Conservation (phyloP, 192 early-diverging fungal species). For the Gaertneriomyces semiglobifer region DNA sequence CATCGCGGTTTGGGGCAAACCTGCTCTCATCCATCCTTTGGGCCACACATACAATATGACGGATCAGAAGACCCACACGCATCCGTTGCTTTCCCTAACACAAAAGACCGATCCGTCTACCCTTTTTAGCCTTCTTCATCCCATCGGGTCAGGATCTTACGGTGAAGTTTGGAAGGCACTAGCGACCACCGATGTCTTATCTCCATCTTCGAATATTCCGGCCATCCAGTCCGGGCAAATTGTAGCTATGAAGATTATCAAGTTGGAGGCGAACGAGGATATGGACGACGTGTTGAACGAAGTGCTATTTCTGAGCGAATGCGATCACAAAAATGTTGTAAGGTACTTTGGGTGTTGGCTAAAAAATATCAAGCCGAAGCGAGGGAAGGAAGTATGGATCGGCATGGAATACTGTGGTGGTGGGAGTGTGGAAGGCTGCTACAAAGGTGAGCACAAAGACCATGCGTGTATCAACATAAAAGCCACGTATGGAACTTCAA, state of each 20-base stretch:
- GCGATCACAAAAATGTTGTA: conserved; percentile 52
- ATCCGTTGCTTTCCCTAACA: too few relatives aligned
- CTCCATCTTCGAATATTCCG: too few relatives aligned
- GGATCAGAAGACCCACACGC: too few relatives aligned
- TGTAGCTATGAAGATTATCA: conserved; percentile 57
- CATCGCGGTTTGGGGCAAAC: too few relatives aligned
- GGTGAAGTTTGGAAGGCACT: too few relatives aligned
- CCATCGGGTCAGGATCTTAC: too few relatives aligned
- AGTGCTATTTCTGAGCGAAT: conserved; percentile 58
- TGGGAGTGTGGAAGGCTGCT: conserved; percentile 52
- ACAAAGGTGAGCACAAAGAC: conserved; percentile 39
- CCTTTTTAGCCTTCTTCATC: too few relatives aligned
- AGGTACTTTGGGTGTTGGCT: conserved; percentile 55
- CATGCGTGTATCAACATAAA: too few relatives aligned
- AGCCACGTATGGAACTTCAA: background rate
- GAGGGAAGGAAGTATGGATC: conserved; percentile 27
- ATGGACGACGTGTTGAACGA: conserved; percentile 58
- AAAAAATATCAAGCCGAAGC: conserved; percentile 37
- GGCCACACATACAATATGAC: too few relatives aligned
- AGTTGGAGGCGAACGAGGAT: conserved; percentile 56
- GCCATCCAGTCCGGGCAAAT: conserved; percentile 18
- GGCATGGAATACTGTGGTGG: conserved; percentile 64
- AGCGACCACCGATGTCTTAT: too few relatives aligned
- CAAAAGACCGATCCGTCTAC: too few relatives aligned
- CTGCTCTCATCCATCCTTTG: too few relatives aligned